Evolutionary conservation across 2,329 filamentous ascomycete species (phyloP).

Genomic region (Pyrenophora teres): DNA sequence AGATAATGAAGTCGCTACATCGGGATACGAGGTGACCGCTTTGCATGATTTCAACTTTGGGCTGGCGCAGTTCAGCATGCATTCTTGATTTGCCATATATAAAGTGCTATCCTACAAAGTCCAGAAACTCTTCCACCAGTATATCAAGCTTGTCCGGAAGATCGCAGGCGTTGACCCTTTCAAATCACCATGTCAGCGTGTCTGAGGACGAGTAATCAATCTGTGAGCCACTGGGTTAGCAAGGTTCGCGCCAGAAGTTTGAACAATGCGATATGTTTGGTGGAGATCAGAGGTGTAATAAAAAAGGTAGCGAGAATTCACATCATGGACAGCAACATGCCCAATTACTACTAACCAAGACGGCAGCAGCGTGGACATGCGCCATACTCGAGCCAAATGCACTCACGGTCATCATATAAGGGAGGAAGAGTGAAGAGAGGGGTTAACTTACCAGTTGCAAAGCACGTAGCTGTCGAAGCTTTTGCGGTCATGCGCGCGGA

Average conservation of each 20-base stretch:
- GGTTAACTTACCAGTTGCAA: slow-evolving; percentile 34
- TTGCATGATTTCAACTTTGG: slow-evolving; percentile 78
- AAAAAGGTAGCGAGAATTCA: slow-evolving; percentile 98
- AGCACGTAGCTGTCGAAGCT: slow-evolving; percentile 1
- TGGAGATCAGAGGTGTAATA: slow-evolving; percentile 77
- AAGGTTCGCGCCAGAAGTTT: slow-evolving; percentile 23
- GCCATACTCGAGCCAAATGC: slow-evolving; percentile 99
- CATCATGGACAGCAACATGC: slow-evolving; percentile 86
- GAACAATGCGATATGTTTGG: slow-evolving; percentile 26
- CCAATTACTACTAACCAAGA: slow-evolving; percentile 69
- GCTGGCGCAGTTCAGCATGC: slow-evolving; percentile 63
- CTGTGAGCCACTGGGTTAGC: slow-evolving; percentile 44
- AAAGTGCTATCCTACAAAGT: slow-evolving; percentile 72
- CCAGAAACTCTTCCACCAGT: slow-evolving; percentile 79
- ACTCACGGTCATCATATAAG: slow-evolving; percentile 97
- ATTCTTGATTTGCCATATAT: slow-evolving; percentile 44
- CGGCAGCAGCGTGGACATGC: slow-evolving; percentile 66
- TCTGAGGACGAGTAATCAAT: slow-evolving; percentile 8
- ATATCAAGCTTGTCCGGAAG: slow-evolving; percentile 83
- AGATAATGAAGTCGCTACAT: slow-evolving; percentile 97
- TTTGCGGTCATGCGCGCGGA: slow-evolving; percentile 21
- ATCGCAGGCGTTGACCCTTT: slow-evolving; percentile 93
- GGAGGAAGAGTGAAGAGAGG: slow-evolving; percentile 13
- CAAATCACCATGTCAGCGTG: slow-evolving; percentile 31
- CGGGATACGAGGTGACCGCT: slow-evolving; percentile 97